Conservation (phyloP, 805 yeast genomes). For the Komagataella ulmi region DNA sequence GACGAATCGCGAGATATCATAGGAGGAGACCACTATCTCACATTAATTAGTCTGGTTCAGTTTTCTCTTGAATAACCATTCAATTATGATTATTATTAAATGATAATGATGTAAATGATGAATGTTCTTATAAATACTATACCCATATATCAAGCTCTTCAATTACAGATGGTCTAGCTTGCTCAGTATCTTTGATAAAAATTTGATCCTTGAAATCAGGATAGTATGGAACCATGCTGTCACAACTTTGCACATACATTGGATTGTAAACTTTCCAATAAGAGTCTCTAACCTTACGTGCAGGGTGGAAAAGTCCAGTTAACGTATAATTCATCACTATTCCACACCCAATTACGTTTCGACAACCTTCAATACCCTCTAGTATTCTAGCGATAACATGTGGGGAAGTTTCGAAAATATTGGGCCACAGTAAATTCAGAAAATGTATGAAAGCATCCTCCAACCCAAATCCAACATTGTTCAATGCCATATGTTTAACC, state of each 20-base stretch:
- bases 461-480: constrained; percentile 59
- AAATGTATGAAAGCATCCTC: constrained; percentile 80
- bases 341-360: constrained; percentile 68
- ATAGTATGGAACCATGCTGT: constrained; percentile 71
- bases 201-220: constrained; percentile 26
- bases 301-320: constrained; percentile 91
- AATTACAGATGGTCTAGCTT: neutral
- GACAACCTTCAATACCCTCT: constrained; percentile 66
- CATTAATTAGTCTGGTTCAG: too few relatives aligned
- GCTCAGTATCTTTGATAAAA: neutral
- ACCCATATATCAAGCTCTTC: neutral
- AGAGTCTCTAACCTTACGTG: constrained; percentile 68
- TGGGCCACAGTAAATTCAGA: constrained; percentile 74
- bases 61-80: too few relatives aligned
- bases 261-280: constrained; percentile 79
- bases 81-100: too few relatives aligned
- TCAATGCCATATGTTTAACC: constrained; percentile 67
- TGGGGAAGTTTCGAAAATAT: constrained; percentile 87
- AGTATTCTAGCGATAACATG: constrained; percentile 78
- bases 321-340: constrained; percentile 60
- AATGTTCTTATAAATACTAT: neutral
- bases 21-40: neutral
- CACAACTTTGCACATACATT: constrained; percentile 61
- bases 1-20: neutral
- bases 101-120: neutral